A percentile compares a stretch with the other conserved stretches of the same genome.
phyloP scores from a whole-genome alignment of 306 rosid species.

The Betula pendula region DNA sequence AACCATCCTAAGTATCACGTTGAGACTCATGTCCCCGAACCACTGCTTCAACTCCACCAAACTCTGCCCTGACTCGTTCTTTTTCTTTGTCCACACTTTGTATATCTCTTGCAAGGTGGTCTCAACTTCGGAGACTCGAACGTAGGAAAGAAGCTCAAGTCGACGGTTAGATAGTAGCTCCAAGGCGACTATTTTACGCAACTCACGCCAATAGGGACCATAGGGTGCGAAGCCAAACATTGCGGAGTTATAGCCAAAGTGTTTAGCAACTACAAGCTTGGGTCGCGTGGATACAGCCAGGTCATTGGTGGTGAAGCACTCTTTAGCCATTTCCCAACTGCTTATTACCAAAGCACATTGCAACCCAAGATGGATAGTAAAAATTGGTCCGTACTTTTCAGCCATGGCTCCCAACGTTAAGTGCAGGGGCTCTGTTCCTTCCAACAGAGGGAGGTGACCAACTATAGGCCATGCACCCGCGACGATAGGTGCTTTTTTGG shows the following conservation, averaged over 20 bases:
- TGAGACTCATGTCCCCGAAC: conserved; percentile 45
- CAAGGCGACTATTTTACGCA: conserved; percentile 38
- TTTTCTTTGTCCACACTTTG: neutral
- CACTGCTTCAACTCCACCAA: conserved; percentile 42
- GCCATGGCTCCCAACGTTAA: neutral
- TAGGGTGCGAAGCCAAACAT: conserved; percentile 44
- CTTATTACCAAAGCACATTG: conserved; percentile 45
- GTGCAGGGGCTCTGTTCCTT: neutral
- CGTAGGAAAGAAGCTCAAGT: conserved; percentile 22
- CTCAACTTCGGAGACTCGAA: conserved; percentile 37
- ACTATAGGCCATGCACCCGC: conserved; percentile 31
- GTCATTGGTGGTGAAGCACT: conserved; percentile 52
- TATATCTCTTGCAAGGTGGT: conserved; percentile 21
- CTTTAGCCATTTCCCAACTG: conserved; percentile 49
- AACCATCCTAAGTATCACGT: conserved; percentile 42
- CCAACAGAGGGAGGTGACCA: conserved; percentile 34
- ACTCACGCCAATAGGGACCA: conserved; percentile 44
- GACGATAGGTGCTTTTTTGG: conserved; percentile 4
- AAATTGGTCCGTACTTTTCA: conserved; percentile 10
- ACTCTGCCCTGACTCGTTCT: neutral
- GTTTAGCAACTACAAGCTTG: conserved; percentile 22
- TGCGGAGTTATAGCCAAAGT: conserved; percentile 43
- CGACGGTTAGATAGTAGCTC: conserved; percentile 45
- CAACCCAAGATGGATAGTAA: conserved; percentile 34
- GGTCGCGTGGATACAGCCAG: conserved; percentile 43